Conservation (phyloP, 116 monocot genomes). For the Phalaenopsis hybrid region DNA sequence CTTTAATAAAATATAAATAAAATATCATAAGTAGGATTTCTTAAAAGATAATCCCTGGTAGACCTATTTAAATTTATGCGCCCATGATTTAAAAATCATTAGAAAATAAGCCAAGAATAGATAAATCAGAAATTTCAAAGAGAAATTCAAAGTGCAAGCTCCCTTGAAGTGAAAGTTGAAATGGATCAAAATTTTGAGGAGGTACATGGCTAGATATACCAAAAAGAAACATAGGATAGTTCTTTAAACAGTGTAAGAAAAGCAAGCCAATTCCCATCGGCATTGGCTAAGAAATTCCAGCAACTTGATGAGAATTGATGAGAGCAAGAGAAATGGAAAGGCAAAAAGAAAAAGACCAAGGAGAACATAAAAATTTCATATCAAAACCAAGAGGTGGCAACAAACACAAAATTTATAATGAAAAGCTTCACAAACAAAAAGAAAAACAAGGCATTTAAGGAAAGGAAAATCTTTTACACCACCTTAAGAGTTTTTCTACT, state of each 20-base stretch:
- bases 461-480: background rate
- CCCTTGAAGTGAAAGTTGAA: conserved; percentile 25
- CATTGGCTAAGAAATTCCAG: background rate
- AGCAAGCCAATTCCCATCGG: background rate
- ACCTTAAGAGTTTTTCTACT: background rate
- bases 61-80: background rate
- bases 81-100: background rate
- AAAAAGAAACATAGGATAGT: background rate
- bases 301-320: background rate
- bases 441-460: background rate
- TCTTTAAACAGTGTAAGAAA: background rate
- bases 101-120: background rate
- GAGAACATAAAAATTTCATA: background rate
- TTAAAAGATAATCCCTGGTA: conserved; percentile 1
- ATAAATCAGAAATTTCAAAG: background rate
- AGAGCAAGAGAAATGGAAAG: background rate
- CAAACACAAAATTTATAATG: background rate
- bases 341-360: background rate
- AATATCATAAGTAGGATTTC: background rate
- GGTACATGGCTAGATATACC: background rate
- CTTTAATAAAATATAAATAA: background rate
- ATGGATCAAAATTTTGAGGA: background rate
- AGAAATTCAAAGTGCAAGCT: background rate
- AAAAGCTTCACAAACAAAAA: background rate
- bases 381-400: background rate